Evolutionary conservation across 129 eudicot species (phyloP), one percentile per base, ranked within the genome.

Genomic region (Tanacetum coccineum): DNA sequence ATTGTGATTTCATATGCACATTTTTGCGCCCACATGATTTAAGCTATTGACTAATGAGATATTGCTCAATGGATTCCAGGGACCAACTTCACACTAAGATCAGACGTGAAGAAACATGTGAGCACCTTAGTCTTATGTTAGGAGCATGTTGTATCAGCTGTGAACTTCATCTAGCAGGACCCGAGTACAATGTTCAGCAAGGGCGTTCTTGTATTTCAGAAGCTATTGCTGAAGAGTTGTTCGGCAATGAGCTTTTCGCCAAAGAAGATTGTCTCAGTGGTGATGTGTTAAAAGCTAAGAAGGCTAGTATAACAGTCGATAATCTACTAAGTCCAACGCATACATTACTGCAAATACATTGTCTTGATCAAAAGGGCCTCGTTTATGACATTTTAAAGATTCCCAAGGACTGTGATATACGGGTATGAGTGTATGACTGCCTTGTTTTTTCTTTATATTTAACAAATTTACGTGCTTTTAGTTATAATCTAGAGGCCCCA

Each of bases 91-190:
- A 87, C 69, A 91, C 86, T 10, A 78, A 79, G 65, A 70, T 65
- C 44, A 75, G 94, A 74, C 85, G 82, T 28, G 83, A 84, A 18
- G 88, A 79, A 47, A 81, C 90, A 15, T 79, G 89, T 55, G 81
- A 85, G 28, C 87, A 80, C 73, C 78, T 91, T 13, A 70, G 74
- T n/a, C 58, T 8, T 22, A n/a, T 22, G 25, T 22, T 22, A n/a
- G 97, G 95, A 15, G 90, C 79, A 65, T 81, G 78, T 48, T 91
- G 95, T 59, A 79, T 91, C 66, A 87, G 93, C n/a, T 66, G 95
- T 76, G 97, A 91, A 75, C 86, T 91, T 77, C 79, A 83, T 64
- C n/a, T 81, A 70, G 95, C 97, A 4, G 93, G 95, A 13, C 80
- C 97, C 0, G 89, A 87, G 49, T 83, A 83, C 59, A 80, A 82